phyloP scores from a whole-genome alignment of 2,329 filamentous ascomycete genomes.

The Myriosclerotinia curreyana region DNA sequence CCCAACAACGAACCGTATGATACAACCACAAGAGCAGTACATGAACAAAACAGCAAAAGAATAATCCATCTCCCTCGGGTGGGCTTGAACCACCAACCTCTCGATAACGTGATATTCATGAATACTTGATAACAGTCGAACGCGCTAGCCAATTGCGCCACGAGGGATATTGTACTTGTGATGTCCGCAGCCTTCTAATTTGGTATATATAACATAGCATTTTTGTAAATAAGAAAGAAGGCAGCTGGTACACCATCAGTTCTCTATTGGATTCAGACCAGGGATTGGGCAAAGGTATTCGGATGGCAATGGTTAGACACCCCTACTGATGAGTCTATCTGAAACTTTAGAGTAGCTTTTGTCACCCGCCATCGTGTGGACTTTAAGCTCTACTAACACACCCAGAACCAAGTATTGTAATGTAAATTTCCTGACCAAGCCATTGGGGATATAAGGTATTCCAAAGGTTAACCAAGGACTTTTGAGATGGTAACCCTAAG shows the following conservation, averaged over 20 bases:
- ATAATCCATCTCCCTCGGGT: conserved; percentile 7
- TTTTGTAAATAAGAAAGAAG: background rate
- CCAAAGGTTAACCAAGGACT: background rate
- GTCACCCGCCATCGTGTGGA: background rate
- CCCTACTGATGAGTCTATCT: background rate
- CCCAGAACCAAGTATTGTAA: background rate
- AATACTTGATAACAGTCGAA: conserved; percentile 19
- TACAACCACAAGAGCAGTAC: background rate
- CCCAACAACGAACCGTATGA: background rate
- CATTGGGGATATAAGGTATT: background rate
- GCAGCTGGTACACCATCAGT: background rate
- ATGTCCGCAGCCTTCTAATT: fast-evolving
- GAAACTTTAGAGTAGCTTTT: background rate
- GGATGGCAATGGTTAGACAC: background rate
- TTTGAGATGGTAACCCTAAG: background rate
- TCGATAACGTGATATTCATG: background rate
- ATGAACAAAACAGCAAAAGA: background rate
- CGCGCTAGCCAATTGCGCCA: conserved; percentile 23
- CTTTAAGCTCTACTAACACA: background rate
- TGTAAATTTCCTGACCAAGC: background rate
- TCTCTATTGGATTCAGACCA: background rate
- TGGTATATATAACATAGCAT: background rate
- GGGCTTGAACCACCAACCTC: conserved; percentile 19
- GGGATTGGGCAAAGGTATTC: background rate
- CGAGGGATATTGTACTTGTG: conserved; percentile 6